Conservation (phyloP, 2,329 filamentous ascomycete species). For the Trichoderma arundinaceum region DNA sequence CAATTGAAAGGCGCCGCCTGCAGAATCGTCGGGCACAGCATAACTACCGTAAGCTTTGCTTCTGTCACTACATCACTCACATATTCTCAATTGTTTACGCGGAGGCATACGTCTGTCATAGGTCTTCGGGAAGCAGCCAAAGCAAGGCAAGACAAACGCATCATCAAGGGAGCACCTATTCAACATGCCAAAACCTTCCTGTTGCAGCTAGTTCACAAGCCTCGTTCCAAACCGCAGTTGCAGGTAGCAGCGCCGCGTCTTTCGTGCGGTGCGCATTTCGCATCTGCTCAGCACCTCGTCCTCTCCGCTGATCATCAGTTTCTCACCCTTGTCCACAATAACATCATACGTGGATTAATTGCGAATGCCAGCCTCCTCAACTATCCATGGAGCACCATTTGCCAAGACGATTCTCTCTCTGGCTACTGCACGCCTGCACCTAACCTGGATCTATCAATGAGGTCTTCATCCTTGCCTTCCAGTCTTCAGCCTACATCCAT, state of each 20-base stretch:
- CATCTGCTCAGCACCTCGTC: neutral
- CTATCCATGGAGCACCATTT: neutral
- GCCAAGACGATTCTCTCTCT: conserved; percentile 7
- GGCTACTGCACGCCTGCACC: neutral
- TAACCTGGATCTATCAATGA: neutral
- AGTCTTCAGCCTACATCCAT: neutral
- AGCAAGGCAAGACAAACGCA: neutral
- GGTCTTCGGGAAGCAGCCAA: neutral
- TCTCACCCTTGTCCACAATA: conserved; percentile 16
- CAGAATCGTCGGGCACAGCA: conserved; percentile 9
- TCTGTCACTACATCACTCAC: neutral
- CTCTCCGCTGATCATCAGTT: neutral
- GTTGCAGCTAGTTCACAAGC: neutral
- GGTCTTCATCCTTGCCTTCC: neutral
- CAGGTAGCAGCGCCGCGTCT: neutral
- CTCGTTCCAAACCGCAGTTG: neutral
- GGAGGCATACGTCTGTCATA: neutral
- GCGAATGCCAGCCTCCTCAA: conserved; percentile 6
- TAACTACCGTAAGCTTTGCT: neutral
- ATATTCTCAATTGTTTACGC: neutral
- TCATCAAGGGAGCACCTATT: neutral
- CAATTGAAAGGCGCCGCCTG: neutral
- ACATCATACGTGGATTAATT: neutral
- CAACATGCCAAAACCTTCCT: neutral
- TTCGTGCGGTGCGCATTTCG: neutral